Percentiles rank a stretch among this genome's conserved stretches.
Conservation (phyloP, 164 flowering plant species). For the Vitis amurensis region DNA sequence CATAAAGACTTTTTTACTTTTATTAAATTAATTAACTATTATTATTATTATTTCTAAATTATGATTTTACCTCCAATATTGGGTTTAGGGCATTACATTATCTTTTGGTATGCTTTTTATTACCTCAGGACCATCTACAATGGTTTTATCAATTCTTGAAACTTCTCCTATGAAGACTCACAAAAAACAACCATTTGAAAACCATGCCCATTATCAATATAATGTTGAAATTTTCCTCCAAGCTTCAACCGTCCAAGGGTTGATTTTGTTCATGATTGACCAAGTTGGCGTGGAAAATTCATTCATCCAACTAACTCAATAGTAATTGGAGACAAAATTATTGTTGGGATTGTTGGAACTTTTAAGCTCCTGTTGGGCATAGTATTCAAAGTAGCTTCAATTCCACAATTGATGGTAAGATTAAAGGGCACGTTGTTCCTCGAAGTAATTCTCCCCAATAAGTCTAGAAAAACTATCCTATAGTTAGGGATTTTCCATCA, state of each 20-base stretch:
- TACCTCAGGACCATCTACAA: not conserved
- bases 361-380: not conserved
- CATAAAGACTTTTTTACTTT: too few relatives aligned
- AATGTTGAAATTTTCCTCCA: not conserved
- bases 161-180: not conserved
- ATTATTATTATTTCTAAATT: too few relatives aligned
- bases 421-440: not conserved
- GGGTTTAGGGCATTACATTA: too few relatives aligned
- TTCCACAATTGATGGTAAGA: not conserved
- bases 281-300: not conserved
- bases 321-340: not conserved
- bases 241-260: not conserved
- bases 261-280: not conserved
- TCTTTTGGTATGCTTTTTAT: too few relatives aligned
- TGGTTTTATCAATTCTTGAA: not conserved
- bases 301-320: not conserved
- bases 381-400: too few relatives aligned
- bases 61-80: too few relatives aligned
- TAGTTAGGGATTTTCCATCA: not conserved
- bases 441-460: not conserved
- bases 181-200: not conserved
- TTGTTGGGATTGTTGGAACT: not conserved
- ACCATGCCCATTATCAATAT: not conserved
- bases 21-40: too few relatives aligned
- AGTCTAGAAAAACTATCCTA: not conserved